Evolutionary conservation across 164 flowering plant genomes (phyloP).

Genomic region (Chloranthus sessilifolius): DNA sequence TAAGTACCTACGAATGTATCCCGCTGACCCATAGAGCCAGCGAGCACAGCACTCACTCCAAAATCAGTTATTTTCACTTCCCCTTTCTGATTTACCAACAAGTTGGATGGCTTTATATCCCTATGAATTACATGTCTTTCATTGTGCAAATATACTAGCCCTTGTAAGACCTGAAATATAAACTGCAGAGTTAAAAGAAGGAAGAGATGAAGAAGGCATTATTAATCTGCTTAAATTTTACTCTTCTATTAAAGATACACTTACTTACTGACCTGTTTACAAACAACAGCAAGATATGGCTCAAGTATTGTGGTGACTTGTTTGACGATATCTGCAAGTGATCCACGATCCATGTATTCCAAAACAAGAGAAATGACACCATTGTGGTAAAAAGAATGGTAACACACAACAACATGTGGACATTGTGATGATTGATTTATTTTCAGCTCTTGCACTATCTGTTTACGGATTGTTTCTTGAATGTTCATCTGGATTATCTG

Average conservation of each 20-base stretch:
- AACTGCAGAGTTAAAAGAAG: neutral
- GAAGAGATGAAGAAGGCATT: neutral
- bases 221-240: too few relatives aligned
- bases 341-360: constrained; percentile 99
- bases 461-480: constrained; percentile 91
- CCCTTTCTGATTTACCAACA: constrained; percentile 89
- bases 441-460: constrained; percentile 94
- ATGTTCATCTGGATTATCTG: constrained; percentile 96
- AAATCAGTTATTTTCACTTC: constrained; percentile 97
- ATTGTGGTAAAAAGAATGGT: constrained; percentile 95
- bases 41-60: constrained; percentile 94
- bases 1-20: constrained; percentile 99
- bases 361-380: constrained; percentile 92
- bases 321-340: constrained; percentile 74
- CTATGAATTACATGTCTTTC: constrained; percentile 96
- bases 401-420: constrained; percentile 77
- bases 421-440: constrained; percentile 91
- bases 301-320: constrained; percentile 95
- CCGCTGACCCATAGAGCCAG: constrained; percentile 87
- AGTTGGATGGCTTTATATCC: constrained; percentile 96
- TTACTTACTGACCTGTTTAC: constrained; percentile 72
- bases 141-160: constrained; percentile 86
- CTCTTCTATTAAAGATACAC: too few relatives aligned
- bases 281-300: constrained; percentile 93
- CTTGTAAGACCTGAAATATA: constrained; percentile 69